Percentiles rank a stretch among this genome's conserved stretches.
Conservation (phyloP, 768 basidiomycete species). For the Lactarius trivialis region DNA sequence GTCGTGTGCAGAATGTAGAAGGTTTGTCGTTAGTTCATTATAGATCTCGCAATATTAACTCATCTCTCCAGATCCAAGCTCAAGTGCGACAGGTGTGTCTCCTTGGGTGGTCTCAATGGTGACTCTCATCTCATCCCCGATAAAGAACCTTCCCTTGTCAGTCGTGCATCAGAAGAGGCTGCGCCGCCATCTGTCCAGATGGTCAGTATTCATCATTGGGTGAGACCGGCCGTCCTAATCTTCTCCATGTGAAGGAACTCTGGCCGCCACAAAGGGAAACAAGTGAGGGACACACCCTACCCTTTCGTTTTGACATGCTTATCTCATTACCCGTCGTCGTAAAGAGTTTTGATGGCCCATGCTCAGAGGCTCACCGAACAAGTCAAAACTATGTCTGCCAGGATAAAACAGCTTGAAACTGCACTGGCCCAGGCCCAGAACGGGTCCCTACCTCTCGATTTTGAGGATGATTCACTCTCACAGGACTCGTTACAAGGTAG, state of each 20-base stretch:
- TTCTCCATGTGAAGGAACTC: constrained; percentile 31
- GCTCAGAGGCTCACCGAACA: constrained; percentile 43
- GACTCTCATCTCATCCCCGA: background rate
- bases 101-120: background rate
- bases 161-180: constrained; percentile 49
- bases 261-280: constrained; percentile 51
- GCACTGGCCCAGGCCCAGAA: constrained; percentile 32
- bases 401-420: constrained; percentile 42
- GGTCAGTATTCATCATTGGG: constrained; percentile 28
- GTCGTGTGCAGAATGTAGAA: constrained; percentile 49
- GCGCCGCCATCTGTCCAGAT: constrained; percentile 46
- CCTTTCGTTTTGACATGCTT: background rate
- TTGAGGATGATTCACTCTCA: constrained; percentile 15
- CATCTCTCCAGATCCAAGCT: constrained; percentile 40
- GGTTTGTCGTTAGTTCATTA: constrained; percentile 29
- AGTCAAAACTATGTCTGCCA: constrained; percentile 37
- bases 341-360: constrained; percentile 46
- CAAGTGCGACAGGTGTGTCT: constrained; percentile 42
- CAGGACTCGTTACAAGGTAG: background rate
- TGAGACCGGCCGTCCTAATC: background rate
- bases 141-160: constrained; percentile 48
- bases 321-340: constrained; percentile 3
- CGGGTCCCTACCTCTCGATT: constrained; percentile 22
- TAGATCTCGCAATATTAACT: background rate
- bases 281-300: constrained; percentile 33